Conservation (phyloP, 2,329 filamentous ascomycete species). For the Erysiphe pulchra region DNA sequence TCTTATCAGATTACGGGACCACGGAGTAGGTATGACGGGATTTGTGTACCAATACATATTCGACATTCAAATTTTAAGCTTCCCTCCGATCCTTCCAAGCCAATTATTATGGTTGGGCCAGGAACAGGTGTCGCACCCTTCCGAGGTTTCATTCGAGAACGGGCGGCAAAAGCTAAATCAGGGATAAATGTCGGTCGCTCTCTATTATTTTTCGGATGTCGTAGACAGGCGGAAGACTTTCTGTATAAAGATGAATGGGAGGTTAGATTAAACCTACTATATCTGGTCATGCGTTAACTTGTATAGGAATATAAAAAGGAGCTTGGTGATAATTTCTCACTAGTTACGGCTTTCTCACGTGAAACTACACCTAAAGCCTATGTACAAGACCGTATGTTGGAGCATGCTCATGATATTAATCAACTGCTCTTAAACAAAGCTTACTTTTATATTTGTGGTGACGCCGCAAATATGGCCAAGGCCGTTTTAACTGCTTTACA, state of each 20-base stretch:
- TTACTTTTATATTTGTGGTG: constrained; percentile 95
- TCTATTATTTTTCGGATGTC: constrained; percentile 84
- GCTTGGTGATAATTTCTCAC: constrained; percentile 69
- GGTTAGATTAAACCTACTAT: constrained; percentile 25
- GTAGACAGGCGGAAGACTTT: constrained; percentile 72
- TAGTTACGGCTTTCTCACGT: constrained; percentile 89
- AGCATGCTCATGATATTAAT: constrained; percentile 63
- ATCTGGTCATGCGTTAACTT: constrained; percentile 7
- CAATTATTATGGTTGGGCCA: constrained; percentile 85
- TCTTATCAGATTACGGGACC: constrained; percentile 74
- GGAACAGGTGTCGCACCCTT: constrained; percentile 94
- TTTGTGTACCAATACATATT: constrained; percentile 84
- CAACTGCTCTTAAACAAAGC: constrained; percentile 65
- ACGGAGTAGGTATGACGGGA: constrained; percentile 88
- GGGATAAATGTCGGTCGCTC: constrained; percentile 70
- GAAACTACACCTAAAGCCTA: constrained; percentile 76
- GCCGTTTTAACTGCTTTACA: constrained; percentile 74
- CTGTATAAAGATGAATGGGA: constrained; percentile 80
- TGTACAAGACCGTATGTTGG: constrained; percentile 77
- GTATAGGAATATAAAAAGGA: constrained; percentile 53
- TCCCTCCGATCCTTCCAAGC: constrained; percentile 79
- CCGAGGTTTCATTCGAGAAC: constrained; percentile 83
- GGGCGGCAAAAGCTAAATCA: constrained; percentile 54
- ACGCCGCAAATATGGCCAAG: constrained; percentile 89
- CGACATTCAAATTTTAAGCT: constrained; percentile 99